Evolutionary conservation across 805 yeast species (phyloP), one percentile per base, ranked within the genome.

Genomic region (Metschnikowia orientalis): DNA sequence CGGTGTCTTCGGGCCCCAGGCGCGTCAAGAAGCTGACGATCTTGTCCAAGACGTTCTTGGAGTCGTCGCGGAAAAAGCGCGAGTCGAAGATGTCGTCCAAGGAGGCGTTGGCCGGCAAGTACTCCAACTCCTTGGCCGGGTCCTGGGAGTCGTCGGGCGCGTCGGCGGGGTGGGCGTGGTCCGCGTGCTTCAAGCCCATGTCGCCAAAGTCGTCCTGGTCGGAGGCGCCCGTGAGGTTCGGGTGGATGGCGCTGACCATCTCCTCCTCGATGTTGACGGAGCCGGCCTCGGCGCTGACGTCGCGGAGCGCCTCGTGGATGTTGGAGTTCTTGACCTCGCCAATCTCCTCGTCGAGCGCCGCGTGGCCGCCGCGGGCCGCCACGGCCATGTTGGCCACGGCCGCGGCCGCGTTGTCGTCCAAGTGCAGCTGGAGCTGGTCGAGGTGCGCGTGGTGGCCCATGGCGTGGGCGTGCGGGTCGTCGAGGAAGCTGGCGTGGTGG

Each of bases 311-410:
- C 19, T 37, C 43, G 40, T 46, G 44, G 28, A 37, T 28, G 36
- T 50, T 24, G 47, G 61, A 45, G 32, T 54, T 51, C 35, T 57
- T 58, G n/a, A 48, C 36, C 29, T 55, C 57, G 7, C 63, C 62
- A 22, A 56, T 56, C 34, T 59, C 65, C 39, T 58, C 66, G 40
- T 63, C 63, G 40, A 63, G 49, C 1, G 69, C 59, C 9, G 36
- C 30, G 10, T 33, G 34, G 6, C 42, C 32, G 1, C 18, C 47
- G 19, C 48, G 43, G 9, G 42, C 29, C 2, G 44, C 37, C 26
- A 45, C 40, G 3, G 42, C 44, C 40, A 41, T n/a, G 38, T 35
- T 32, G 9, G 48, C 50, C 20, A 43, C 46, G 2, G 50, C 50
- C 1, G 46, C 50, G 2, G 46, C 50, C 3, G 47, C 47, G 4